Evolutionary conservation across 768 basidiomycete species (phyloP).

Genomic region (Tephrocybe rancida): DNA sequence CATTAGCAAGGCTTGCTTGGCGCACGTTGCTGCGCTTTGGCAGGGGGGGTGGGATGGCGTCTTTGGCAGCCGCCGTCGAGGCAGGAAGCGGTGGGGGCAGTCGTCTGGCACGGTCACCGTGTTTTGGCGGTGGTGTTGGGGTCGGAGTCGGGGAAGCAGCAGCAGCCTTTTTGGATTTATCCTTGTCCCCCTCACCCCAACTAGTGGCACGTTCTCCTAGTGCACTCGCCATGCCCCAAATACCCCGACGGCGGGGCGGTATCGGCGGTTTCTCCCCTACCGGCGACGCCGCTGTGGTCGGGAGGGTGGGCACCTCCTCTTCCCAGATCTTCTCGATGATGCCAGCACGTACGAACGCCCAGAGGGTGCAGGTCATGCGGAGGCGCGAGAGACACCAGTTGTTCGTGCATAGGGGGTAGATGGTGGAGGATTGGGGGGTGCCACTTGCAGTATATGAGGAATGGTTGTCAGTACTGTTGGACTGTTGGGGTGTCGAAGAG

Average conservation of each 20-base stretch:
- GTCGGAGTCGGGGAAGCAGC: background rate
- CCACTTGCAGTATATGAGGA: conserved; percentile 20
- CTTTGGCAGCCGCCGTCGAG: background rate
- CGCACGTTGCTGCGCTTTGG: conserved; percentile 51
- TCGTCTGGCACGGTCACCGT: conserved; percentile 24
- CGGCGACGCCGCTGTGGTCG: conserved; percentile 22
- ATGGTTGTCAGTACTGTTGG: conserved; percentile 28
- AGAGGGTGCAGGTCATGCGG: conserved; percentile 85
- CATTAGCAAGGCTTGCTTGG: conserved; percentile 14
- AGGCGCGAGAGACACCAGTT: conserved; percentile 89
- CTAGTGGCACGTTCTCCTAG: conserved; percentile 59
- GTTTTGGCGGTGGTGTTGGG: conserved; percentile 16
- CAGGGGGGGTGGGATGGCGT: conserved; percentile 45
- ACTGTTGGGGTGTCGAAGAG: conserved; percentile 28
- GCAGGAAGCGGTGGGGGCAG: conserved; percentile 33
- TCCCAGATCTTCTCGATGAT: conserved; percentile 90
- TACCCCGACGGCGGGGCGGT: conserved; percentile 60
- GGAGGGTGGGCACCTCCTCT: conserved; percentile 58
- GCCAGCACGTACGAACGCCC: conserved; percentile 84
- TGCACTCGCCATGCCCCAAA: conserved; percentile 72
- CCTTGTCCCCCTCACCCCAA: conserved; percentile 51
- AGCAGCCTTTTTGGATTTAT: conserved; percentile 29
- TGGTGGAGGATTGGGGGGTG: conserved; percentile 39
- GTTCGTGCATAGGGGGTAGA: conserved; percentile 80
- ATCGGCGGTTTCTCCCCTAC: conserved; percentile 54